These are phyloP conservation scores for Mollisia scopiformis DNA, from an alignment of 2,329 filamentous ascomycete species.

Conservation along the genomic window DNA sequence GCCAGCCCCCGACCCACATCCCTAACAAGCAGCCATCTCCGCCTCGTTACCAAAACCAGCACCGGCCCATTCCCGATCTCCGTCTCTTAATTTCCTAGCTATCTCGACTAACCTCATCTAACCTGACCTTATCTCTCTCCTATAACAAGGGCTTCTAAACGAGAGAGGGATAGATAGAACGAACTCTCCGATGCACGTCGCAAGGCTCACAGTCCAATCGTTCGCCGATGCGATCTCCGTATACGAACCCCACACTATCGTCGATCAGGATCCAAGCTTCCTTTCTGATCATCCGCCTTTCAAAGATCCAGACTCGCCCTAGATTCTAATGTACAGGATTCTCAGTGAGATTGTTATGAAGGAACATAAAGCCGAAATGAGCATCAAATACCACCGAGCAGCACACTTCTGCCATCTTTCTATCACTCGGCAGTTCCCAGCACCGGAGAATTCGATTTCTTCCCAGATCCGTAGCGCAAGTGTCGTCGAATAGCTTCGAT, in stretches of 20 bases:
- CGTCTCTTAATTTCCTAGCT: constrained; percentile 1
- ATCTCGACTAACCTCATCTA: not conserved
- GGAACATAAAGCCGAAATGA: not conserved
- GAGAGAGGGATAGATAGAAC: too few relatives aligned
- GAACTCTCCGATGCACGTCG: too few relatives aligned
- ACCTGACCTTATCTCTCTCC: not conserved
- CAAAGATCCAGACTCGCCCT: not conserved
- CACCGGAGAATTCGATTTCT: too few relatives aligned
- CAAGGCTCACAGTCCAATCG: constrained; percentile 5
- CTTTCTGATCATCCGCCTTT: not conserved
- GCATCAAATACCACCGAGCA: not conserved
- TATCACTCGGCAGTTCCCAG: too few relatives aligned
- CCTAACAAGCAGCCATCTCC: not conserved
- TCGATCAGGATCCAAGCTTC: not conserved
- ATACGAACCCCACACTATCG: constrained; percentile 1
- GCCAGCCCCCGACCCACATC: not conserved
- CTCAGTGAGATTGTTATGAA: not conserved
- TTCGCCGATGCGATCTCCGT: not conserved
- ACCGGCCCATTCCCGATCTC: not conserved
- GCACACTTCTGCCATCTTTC: too few relatives aligned
- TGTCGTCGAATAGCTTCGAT: too few relatives aligned
- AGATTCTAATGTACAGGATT: not conserved
- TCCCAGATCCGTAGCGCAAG: too few relatives aligned
- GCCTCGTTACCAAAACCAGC: not conserved
- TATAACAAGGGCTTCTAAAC: not conserved